Evolutionary conservation across 305 asterid genomes (phyloP).

Genomic region (Fraxinus angustifolia): DNA sequence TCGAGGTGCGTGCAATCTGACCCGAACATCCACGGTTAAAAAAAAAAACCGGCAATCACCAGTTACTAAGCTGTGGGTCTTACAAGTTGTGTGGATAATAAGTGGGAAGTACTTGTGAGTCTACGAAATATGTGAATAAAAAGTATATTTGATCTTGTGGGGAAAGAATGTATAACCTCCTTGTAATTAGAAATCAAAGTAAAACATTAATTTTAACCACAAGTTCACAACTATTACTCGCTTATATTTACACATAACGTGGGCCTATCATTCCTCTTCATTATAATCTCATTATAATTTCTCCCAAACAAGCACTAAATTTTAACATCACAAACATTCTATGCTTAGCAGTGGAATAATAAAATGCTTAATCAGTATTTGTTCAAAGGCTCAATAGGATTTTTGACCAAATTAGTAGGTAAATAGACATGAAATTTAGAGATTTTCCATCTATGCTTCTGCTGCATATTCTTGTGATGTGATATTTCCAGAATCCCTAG

Average conservation of each 20-base stretch:
- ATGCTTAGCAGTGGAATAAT: neutral
- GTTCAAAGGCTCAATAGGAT: neutral
- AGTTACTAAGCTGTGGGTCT: neutral
- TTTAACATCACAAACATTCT: neutral
- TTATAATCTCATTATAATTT: neutral
- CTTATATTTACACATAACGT: neutral
- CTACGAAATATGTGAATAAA: neutral
- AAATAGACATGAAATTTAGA: neutral
- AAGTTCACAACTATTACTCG: neutral
- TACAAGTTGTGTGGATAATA: neutral
- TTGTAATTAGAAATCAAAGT: neutral
- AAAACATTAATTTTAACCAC: neutral
- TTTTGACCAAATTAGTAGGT: neutral
- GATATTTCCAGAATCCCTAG: neutral
- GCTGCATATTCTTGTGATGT: constrained; percentile 8
- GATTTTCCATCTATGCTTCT: neutral
- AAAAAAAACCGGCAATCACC: neutral
- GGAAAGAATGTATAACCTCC: neutral
- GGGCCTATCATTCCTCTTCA: neutral
- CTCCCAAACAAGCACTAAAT: neutral
- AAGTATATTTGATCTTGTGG: neutral
- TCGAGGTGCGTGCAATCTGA: too few species aligned
- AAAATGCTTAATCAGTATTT: neutral
- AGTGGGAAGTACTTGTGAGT: neutral
- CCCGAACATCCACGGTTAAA: too few species aligned